These are phyloP conservation scores for Trypanosoma caninum DNA, from an alignment of 208 protist species.

Conservation along the genomic window DNA sequence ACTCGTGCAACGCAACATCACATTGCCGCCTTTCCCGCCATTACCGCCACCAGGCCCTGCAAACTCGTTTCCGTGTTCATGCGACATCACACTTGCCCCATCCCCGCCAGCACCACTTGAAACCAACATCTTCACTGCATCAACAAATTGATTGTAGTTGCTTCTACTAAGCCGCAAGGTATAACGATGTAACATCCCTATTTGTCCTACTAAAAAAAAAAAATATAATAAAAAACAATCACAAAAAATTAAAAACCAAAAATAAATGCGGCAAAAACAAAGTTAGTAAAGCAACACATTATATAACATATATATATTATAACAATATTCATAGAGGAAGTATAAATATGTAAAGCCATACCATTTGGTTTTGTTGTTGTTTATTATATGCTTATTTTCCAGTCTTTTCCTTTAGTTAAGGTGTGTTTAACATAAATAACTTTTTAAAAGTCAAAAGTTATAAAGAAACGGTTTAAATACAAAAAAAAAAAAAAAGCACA, in stretches of 20 bases:
- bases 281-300: not conserved
- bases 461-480: constrained; percentile 2
- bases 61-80: constrained; percentile 88
- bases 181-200: constrained; percentile 5
- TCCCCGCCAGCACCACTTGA: constrained; percentile 83
- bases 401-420: constrained; percentile 7
- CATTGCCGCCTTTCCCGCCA: constrained; percentile 83
- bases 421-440: no score
- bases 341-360: not conserved
- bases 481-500: not conserved
- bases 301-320: no score
- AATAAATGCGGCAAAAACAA: constrained; percentile 2
- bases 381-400: not conserved
- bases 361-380: constrained; percentile 5
- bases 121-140: constrained; percentile 82
- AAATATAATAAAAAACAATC: constrained; percentile 6
- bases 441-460: no score
- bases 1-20: constrained; percentile 68
- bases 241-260: constrained; percentile 21
- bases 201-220: constrained; percentile 4
- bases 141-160: constrained; percentile 59
- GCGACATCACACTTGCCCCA: constrained; percentile 84
- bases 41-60: constrained; percentile 90
- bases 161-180: not conserved
- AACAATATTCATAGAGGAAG: not conserved